Base-by-base conservation (phyloP, 805 yeast species). In the Blastobotrys chiropterorum region DNA sequence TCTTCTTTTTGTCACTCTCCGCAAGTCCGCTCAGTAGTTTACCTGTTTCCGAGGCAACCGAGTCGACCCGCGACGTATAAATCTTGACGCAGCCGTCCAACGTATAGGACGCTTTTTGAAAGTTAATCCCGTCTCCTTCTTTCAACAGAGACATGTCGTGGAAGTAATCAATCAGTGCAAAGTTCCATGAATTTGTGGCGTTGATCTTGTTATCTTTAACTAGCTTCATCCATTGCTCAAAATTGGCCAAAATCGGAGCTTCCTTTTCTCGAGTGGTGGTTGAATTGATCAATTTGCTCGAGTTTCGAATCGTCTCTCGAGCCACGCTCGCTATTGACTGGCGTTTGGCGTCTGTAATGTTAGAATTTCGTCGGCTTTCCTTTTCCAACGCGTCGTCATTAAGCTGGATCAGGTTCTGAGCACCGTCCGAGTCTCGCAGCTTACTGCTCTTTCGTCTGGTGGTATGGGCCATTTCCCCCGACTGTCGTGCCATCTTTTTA, bases 1-100 rank as follows among this genome's bases (percentile, higher is more conserved):
- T 40, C 31, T 51, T 57, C 57, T 52, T 53, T 59, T 53, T 47
- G 49, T 47, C 54, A 45, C 62, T 56, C 11, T 64, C 67, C 1
- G 90, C 82, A 51, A 87, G 68, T 2, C 96, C 95, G 67, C 86
- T 85, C 38, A 90, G 68, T 51, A 92, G 72, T 60, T 82, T 81
- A 1, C 96, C 95, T 0, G 97, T 90, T 61, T 90, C 97, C 6
- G 85, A 83, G 3, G 90, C 95, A 0, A 89, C 95, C 0, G 96
- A 85, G 62, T 90, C 97, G 19, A 92, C 90, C 60, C 98, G 78
- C 14, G 95, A 86, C 11, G 90, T 81, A 65, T 92, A 92, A 49
- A 92, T 88, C 70, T 90, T 90, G 34, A 90, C 92, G 72, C 97
- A 90, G 0, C 97, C 97, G 62, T 90, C 97, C 19, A 92, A 72